Evolutionary conservation across 495 filamentous ascomycete genomes (phyloP).

Genomic region (Hypoxylon fragiforme): DNA sequence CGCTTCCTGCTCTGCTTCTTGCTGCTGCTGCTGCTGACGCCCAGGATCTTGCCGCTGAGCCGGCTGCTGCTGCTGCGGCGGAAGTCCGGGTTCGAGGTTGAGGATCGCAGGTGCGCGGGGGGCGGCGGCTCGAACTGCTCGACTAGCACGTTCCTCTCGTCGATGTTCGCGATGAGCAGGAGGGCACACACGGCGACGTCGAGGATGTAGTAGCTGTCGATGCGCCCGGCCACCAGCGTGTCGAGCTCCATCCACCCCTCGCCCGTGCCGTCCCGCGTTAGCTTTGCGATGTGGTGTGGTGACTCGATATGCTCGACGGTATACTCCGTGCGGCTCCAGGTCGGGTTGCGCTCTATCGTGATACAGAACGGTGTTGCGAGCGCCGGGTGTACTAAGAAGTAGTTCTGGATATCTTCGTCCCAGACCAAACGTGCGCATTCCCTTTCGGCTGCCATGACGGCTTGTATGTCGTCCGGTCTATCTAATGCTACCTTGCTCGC

Average conservation of each 20-base stretch:
- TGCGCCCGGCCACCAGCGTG: conserved; percentile 51
- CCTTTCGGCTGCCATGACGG: conserved; percentile 66
- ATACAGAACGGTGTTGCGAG: conserved; percentile 61
- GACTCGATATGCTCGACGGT: conserved; percentile 64
- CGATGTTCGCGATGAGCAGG: conserved; percentile 67
- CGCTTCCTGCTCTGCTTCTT: conserved; percentile 39
- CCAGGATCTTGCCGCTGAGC: conserved; percentile 27
- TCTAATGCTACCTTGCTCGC: conserved; percentile 73
- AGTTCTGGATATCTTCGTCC: conserved; percentile 62
- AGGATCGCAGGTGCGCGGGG: conserved; percentile 28
- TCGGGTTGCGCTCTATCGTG: conserved; percentile 53
- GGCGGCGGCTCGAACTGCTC: conserved; percentile 60
- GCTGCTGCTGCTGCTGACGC: conserved; percentile 8
- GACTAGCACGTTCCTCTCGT: conserved; percentile 51
- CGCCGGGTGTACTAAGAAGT: conserved; percentile 74
- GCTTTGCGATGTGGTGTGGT: conserved; percentile 53
- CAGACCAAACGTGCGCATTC: conserved; percentile 74
- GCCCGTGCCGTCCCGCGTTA: conserved; percentile 57
- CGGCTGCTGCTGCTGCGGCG: conserved; percentile 34
- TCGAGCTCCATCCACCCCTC: conserved; percentile 57
- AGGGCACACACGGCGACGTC: conserved; percentile 72
- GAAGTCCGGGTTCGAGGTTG: conserved; percentile 26
- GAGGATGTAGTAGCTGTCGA: conserved; percentile 70
- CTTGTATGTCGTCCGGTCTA: conserved; percentile 60
- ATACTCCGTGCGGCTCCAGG: conserved; percentile 60